Percentiles rank a stretch among this genome's conserved stretches.
Conservation (phyloP, 805 yeast species). For the Wickerhamiella sorbophila region DNA sequence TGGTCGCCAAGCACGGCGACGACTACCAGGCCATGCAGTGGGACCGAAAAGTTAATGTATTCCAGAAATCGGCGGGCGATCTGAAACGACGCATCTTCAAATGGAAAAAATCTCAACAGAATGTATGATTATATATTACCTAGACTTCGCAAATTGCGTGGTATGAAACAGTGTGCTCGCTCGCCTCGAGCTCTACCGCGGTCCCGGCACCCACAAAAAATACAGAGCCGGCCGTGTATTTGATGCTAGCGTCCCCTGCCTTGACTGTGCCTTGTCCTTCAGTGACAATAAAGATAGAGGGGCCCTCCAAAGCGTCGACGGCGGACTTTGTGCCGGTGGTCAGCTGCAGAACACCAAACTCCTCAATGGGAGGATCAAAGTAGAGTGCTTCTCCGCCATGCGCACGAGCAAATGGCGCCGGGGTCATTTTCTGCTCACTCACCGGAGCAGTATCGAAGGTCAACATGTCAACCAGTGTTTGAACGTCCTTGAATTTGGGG, state of each 20-base stretch:
- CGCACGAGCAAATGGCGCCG: constrained; percentile 34
- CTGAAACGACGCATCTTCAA: constrained; percentile 53
- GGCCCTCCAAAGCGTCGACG: constrained; percentile 60
- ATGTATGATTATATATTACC: not conserved
- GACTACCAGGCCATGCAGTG: constrained; percentile 82
- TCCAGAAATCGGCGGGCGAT: constrained; percentile 78
- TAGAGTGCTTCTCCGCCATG: constrained; percentile 29
- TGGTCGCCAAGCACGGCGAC: constrained; percentile 72
- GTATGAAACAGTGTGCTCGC: constrained; percentile 50
- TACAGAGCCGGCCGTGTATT: constrained; percentile 58
- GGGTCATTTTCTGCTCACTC: constrained; percentile 82
- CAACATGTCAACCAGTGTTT: constrained; percentile 76
- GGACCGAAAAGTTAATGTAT: constrained; percentile 72
- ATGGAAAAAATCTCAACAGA: constrained; percentile 35
- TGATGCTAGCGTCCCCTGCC: constrained; percentile 30
- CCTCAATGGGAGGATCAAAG: constrained; percentile 94
- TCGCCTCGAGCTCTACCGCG: constrained; percentile 38
- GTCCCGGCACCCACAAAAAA: constrained; percentile 73
- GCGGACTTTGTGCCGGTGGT: constrained; percentile 38
- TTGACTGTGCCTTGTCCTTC: constrained; percentile 57
- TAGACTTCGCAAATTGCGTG: constrained; percentile 78
- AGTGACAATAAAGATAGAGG: constrained; percentile 74
- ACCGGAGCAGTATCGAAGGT: constrained; percentile 83
- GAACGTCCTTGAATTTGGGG: constrained; percentile 96
- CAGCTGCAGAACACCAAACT: constrained; percentile 85